Percentiles rank a stretch among this genome's conserved stretches.
Evolutionary conservation across 306 rosid genomes (phyloP).

Genomic region (Cicer cuneatum): DNA sequence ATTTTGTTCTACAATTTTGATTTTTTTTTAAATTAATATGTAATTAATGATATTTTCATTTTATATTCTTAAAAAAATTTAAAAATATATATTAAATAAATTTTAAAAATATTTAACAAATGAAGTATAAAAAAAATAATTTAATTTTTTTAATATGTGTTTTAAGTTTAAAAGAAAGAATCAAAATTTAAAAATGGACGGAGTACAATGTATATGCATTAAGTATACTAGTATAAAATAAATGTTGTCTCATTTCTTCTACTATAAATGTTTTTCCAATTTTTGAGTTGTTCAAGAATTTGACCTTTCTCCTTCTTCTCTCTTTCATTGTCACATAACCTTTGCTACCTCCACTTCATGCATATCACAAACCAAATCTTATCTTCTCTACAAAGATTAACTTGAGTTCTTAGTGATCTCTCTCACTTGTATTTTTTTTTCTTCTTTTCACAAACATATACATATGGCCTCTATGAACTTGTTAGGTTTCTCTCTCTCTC

Average conservation of each 20-base stretch:
- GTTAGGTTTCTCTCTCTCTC: slow-evolving; percentile 92
- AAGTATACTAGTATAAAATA: slow-evolving; percentile 34
- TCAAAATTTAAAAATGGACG: too few species aligned
- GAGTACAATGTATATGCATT: slow-evolving; percentile 6
- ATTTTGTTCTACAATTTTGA: too few species aligned
- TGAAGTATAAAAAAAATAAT: too few species aligned
- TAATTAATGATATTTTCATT: too few species aligned
- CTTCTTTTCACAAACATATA: background rate
- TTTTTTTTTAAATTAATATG: too few species aligned
- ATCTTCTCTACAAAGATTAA: slow-evolving; percentile 3
- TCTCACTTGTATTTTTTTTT: background rate
- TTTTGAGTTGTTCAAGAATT: slow-evolving; percentile 41
- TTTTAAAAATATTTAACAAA: too few species aligned
- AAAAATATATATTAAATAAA: too few species aligned
- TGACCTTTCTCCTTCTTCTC: slow-evolving; percentile 53
- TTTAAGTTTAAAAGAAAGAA: too few species aligned
- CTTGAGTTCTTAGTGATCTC: slow-evolving; percentile 5
- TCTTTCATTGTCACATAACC: slow-evolving; percentile 11
- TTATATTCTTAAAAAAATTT: too few species aligned
- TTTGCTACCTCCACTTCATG: slow-evolving; percentile 45
- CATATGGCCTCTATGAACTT: slow-evolving; percentile 82
- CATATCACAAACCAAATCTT: slow-evolving; percentile 37
- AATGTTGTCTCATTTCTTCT: slow-evolving; percentile 49
- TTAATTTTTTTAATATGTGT: too few species aligned
- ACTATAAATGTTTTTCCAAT: slow-evolving; percentile 41